phyloP scores from a whole-genome alignment of 306 rosid genomes.

The Potentilla sterilis region DNA sequence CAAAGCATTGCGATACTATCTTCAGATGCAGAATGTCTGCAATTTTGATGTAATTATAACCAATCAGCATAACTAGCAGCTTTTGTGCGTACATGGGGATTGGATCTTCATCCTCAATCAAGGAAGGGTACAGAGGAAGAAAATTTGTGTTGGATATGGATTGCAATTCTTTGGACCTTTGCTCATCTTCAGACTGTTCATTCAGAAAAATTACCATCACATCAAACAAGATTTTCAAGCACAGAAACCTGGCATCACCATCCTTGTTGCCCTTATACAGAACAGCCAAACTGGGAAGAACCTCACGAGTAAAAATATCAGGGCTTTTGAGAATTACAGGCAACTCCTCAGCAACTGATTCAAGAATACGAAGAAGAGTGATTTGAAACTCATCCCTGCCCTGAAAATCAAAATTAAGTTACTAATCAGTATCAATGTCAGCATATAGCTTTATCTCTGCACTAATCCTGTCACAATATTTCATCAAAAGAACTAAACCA shows the following conservation, averaged over 20 bases:
- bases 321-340: conserved; percentile 59
- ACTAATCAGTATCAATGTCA: conserved; percentile 27
- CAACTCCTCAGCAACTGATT: conserved; percentile 83
- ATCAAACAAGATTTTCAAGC: conserved; percentile 82
- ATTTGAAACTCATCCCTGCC: conserved; percentile 98
- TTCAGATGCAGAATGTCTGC: conserved; percentile 81
- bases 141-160: conserved; percentile 63
- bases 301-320: conserved; percentile 64
- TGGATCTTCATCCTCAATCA: conserved; percentile 93
- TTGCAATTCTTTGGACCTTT: conserved; percentile 65
- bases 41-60: conserved; percentile 63
- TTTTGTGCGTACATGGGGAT: conserved; percentile 92
- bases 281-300: conserved; percentile 89
- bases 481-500: not conserved
- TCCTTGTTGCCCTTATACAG: conserved; percentile 93
- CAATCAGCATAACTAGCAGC: conserved; percentile 98
- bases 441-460: not conserved
- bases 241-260: conserved; percentile 94
- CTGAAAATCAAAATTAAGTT: conserved; percentile 47
- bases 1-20: conserved; percentile 92
- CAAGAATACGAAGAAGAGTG: conserved; percentile 82
- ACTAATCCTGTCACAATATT: not conserved
- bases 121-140: conserved; percentile 90
- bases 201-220: conserved; percentile 74
- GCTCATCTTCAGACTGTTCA: conserved; percentile 67